These are phyloP conservation scores for Stephanodiscus triporus DNA, from an alignment of 108 stramenopile species.

Conservation along the genomic window DNA sequence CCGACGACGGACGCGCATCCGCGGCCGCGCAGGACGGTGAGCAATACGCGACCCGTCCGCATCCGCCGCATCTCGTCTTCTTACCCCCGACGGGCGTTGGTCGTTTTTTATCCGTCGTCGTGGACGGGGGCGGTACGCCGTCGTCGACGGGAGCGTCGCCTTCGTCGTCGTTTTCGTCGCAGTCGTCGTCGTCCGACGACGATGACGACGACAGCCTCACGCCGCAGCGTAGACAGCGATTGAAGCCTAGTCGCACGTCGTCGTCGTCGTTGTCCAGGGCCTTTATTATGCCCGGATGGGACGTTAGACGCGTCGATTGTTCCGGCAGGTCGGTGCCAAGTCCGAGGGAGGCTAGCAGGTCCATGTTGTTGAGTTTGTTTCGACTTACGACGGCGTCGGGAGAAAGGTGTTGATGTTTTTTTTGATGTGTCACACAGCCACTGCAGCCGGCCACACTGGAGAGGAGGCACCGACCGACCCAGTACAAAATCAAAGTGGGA, in stretches of 20 bases:
- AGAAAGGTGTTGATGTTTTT: no score
- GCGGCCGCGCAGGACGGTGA: slow-evolving; percentile 17
- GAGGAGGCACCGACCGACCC: no score
- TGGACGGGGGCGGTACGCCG: slow-evolving; percentile 19
- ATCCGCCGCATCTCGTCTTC: slow-evolving; percentile 53
- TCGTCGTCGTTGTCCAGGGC: slow-evolving; percentile 22
- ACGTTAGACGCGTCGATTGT: slow-evolving; percentile 59
- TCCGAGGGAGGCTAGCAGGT: slow-evolving; percentile 64
- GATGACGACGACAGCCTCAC: neutral
- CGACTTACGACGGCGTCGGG: no score
- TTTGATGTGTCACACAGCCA: no score
- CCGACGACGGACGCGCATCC: neutral
- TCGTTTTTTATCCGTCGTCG: slow-evolving; percentile 6
- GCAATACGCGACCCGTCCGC: slow-evolving; percentile 81
- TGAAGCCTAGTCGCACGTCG: slow-evolving; percentile 43
- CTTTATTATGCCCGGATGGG: slow-evolving; percentile 39
- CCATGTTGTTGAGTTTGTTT: slow-evolving; percentile 54
- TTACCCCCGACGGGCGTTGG: neutral
- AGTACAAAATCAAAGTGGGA: no score
- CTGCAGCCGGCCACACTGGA: no score
- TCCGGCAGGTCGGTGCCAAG: slow-evolving; percentile 65
- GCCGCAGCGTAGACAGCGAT: slow-evolving; percentile 38
- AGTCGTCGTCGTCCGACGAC: neutral
- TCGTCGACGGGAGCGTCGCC: no score
- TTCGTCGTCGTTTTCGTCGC: slow-evolving; percentile 56